Percentiles rank a stretch among this genome's conserved stretches.
Conservation (phyloP, 805 yeast species). For the Debaryomyces castellii region DNA sequence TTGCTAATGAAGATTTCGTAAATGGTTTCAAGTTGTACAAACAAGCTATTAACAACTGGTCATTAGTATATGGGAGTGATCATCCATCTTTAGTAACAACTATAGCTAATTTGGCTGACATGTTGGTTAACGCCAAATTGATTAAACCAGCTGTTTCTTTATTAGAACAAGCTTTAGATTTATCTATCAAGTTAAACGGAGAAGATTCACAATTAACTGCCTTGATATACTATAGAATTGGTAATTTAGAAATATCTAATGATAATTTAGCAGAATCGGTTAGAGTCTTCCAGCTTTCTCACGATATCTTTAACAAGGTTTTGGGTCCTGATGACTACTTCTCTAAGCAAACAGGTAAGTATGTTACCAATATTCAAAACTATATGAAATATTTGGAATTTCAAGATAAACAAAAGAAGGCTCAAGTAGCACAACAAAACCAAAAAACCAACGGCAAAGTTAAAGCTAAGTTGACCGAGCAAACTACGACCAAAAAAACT, state of each 20-base stretch:
- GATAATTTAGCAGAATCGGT: conserved; percentile 57
- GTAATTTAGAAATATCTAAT: conserved; percentile 46
- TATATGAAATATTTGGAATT: conserved; percentile 44
- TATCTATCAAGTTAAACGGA: conserved; percentile 56
- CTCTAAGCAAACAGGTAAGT: conserved; percentile 66
- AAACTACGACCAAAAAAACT: conserved; percentile 10
- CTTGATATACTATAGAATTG: conserved; percentile 61
- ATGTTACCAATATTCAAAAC: conserved; percentile 59
- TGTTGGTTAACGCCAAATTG: conserved; percentile 50
- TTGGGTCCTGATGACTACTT: conserved; percentile 68
- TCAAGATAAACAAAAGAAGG: conserved; percentile 33
- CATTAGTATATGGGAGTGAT: conserved; percentile 52
- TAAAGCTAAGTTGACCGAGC: conserved; percentile 18
- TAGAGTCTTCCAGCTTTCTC: conserved; percentile 55
- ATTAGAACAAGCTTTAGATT: conserved; percentile 50
- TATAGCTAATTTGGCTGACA: conserved; percentile 57
- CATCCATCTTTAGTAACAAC: conserved; percentile 75
- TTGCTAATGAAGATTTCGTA: conserved; percentile 53
- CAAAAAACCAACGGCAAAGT: conserved; percentile 11
- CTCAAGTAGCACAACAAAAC: conserved; percentile 15
- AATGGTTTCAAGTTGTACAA: conserved; percentile 63
- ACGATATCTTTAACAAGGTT: conserved; percentile 51
- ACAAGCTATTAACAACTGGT: conserved; percentile 61
- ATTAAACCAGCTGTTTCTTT: conserved; percentile 50
- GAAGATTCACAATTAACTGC: conserved; percentile 61